Base-by-base conservation (phyloP, 192 early-diverging fungal genomes). In the Backusella luteola region DNA sequence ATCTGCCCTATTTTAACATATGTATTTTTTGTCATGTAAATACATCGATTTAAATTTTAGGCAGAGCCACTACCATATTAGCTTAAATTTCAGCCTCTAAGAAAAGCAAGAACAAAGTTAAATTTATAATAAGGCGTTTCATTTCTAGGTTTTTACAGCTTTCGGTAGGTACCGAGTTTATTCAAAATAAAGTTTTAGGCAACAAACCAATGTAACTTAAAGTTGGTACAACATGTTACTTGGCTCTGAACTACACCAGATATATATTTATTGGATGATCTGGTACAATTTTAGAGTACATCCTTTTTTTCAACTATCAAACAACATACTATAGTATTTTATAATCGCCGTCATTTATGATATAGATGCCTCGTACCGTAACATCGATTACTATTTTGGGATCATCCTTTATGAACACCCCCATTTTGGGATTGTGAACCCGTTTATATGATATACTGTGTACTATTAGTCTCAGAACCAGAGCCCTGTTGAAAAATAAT, bases 121-220 rank as follows among this genome's bases (percentile, higher is more conserved):
- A n/a, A 56, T 56, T 56, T 56, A 56, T 56, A 56, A 56, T 56
- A 56, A 23, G 9, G 21, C 52, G 6, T 53, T 56, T 56, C 21
- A 56, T 21, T 56, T 56, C 19, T 56, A 56, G 19, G n/a, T 23
- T 23, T 56, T 56, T 21, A 56, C 53, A 21, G 7, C 8, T 56
- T 56, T 5, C 53, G 2, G 53, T 56, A 56, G 53, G 53, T 56
- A 56, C 53, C 53, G 53, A 56, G 53, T 56, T 56, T 56, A 56
- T 56, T 56, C 53, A 21, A 56, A 56, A 56, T 56, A 56, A 56
- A 56, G 53, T 56, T 56, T 56, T 56, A 21, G 53, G 23, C 53
- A 56, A 21, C 53, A 26, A 56, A 26, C 53, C 9, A 56, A 56
- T 56, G 8, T 9, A 6, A 21, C 21, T 21, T 9, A 21, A 56